Evolutionary conservation across 768 basidiomycete species (phyloP).

Genomic region (Dentipellis sp.): DNA sequence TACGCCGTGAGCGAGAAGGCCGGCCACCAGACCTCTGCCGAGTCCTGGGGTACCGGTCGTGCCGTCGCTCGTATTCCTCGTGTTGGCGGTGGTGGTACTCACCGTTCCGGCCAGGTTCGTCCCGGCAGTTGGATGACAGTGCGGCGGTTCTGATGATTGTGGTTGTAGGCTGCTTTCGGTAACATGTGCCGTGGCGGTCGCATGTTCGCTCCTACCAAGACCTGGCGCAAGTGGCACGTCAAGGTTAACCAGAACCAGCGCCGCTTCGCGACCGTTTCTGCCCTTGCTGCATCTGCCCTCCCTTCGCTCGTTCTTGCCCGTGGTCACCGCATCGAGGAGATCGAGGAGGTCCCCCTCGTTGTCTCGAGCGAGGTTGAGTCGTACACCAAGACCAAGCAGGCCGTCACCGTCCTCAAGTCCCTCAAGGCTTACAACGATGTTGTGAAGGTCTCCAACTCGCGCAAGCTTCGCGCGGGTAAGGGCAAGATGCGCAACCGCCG

Average conservation of each 20-base stretch:
- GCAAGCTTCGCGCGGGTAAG: slow-evolving; percentile 94
- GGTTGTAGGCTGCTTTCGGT: slow-evolving; percentile 84
- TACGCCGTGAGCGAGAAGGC: slow-evolving; percentile 97
- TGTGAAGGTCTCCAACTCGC: slow-evolving; percentile 93
- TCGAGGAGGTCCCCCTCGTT: slow-evolving; percentile 95
- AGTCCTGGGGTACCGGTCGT: slow-evolving; percentile 99
- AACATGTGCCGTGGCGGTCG: slow-evolving; percentile 99
- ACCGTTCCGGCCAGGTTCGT: slow-evolving; percentile 90
- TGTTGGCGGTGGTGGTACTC: slow-evolving; percentile 97
- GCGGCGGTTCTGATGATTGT: slow-evolving; percentile 3
- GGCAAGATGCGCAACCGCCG: slow-evolving; percentile 97
- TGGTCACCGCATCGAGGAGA: slow-evolving; percentile 96
- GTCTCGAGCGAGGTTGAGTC: slow-evolving; percentile 72
- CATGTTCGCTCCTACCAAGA: slow-evolving; percentile 99
- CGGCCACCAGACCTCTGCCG: slow-evolving; percentile 97
- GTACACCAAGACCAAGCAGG: slow-evolving; percentile 94
- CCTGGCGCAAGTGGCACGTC: slow-evolving; percentile 99
- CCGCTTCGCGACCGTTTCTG: slow-evolving; percentile 95
- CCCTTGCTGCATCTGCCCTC: slow-evolving; percentile 94
- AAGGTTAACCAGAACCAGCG: slow-evolving; percentile 99
- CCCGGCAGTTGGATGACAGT: neutral
- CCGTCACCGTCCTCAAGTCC: slow-evolving; percentile 85
- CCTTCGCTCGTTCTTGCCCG: slow-evolving; percentile 98
- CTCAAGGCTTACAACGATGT: slow-evolving; percentile 88
- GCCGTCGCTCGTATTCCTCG: slow-evolving; percentile 99